phyloP scores from a whole-genome alignment of 1,139 yeast species.

The Lipomyces yarrowii region DNA sequence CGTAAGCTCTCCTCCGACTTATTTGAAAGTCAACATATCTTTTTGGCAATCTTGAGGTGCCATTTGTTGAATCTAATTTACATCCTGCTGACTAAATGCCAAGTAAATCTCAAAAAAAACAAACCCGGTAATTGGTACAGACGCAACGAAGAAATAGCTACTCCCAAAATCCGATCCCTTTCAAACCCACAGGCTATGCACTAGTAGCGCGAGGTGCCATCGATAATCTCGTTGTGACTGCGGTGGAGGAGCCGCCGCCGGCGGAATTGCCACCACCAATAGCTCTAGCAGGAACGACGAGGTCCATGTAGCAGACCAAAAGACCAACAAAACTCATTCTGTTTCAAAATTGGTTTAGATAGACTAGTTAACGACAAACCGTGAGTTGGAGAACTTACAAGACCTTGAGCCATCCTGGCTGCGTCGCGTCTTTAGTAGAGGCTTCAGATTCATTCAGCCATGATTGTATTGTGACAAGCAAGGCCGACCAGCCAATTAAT shows the following conservation, averaged over 20 bases:
- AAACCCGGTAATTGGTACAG: too few relatives aligned
- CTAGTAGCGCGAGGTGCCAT: constrained; percentile 26
- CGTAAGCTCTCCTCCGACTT: background rate
- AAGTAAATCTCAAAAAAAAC: background rate
- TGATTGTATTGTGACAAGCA: constrained; percentile 25
- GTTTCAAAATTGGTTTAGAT: background rate
- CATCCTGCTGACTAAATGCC: background rate
- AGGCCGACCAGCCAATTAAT: constrained; percentile 27
- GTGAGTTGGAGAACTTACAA: constrained; percentile 10
- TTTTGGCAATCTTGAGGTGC: background rate
- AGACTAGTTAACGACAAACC: background rate
- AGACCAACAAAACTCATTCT: constrained; percentile 28
- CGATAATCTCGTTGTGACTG: constrained; percentile 27
- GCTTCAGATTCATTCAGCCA: constrained; percentile 29
- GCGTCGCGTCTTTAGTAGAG: constrained; percentile 4
- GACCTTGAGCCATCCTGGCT: constrained; percentile 30
- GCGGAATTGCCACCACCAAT: constrained; percentile 4
- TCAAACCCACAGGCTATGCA: background rate
- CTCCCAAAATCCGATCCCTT: background rate
- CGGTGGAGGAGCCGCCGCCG: constrained; percentile 12
- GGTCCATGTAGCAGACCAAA: constrained; percentile 29
- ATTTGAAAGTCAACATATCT: background rate
- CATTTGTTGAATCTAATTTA: background rate
- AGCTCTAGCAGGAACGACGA: constrained; percentile 16
- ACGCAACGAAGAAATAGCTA: too few relatives aligned